Base-by-base conservation (phyloP, 352 stramenopile genomes). In the Pythium aristosporum region DNA sequence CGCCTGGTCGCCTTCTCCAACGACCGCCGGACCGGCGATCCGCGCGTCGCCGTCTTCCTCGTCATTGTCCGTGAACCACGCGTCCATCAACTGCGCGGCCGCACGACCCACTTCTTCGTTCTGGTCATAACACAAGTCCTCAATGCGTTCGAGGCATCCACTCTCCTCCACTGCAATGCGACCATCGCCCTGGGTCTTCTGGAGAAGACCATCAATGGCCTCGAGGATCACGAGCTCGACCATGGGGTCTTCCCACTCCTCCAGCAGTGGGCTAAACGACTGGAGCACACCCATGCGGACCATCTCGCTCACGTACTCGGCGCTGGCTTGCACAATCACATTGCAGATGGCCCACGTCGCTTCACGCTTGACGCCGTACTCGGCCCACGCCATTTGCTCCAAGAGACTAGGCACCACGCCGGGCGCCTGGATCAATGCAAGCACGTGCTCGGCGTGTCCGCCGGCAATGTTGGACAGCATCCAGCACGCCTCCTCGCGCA, bases 341-440 rank as follows among this genome's bases (percentile, higher is more conserved):
- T 92, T 95, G 74, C 86, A 95, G 63, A 93, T 85, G 18, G 86
- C 86, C 86, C 86, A 95, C 42, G 84, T 92, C 15, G 86, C 86
- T 64, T 95, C 86, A 15, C 84, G 84, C 72, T 91, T 89, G 13
- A 95, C 86, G 44, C 77, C 79, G 59, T 92, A 93, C 63, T 95
- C 86, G 10, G 86, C 86, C 86, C 86, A 95, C n/a, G 83, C 75
- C 75, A 95, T 87, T 60, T 95, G 86, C 65, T 95, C 86, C 44
- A 95, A 66, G 20, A 95, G 63, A 0, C 76, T 76, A 0, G 70
- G 52, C 0, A 95, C 74, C 8, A 95, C 86, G 3, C 79, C 79
- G 1, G 86, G 77, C 7, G 82, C 72, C 20, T 90, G 75, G 57
- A 93, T 85, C 76, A 95, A 83, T 12, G 84, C 81, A 20, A 82